Base-by-base conservation (phyloP, 257 asterid species). In the Cinchona pubescens region DNA sequence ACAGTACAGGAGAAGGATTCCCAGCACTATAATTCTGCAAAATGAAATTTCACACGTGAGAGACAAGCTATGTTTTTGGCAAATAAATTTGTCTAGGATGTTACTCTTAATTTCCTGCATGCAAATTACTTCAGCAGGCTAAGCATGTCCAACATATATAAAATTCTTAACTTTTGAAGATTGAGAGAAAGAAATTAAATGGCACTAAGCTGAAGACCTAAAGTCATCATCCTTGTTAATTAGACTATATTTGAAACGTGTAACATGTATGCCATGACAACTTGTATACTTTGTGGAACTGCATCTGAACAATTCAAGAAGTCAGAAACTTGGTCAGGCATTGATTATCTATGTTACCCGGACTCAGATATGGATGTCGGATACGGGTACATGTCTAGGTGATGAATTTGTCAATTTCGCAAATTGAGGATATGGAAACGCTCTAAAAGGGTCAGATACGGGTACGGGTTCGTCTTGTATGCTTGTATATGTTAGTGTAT, bases 1-100 rank as follows among this genome's bases (percentile, higher is more conserved):
- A 94, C 86, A 94, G 68, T 49, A 90, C 91, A 37, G 90, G 81
- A 74, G 91, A 86, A 69, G 98, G 97, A 83, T 89, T 90, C 63
- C 98, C 99, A 75, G 95, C 87, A 71, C 87, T 48, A 75, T 94
- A 94, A 80, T 92, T 94, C 99, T 94, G 93, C 88, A 77, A 58
- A 67, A 76, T 58, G 23, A 25, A 67, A 38, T 49, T 62, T 40
- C 73, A 56, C 23, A 23, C 30, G 21, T 60, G 72, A 62, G 30
- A 19, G 43, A 38, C 40, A 37, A 64, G 23, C 7, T 67, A n/a
- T 67, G 16, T n/a, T 1, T 62, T 27, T 23, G 32, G 53, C 45
- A 60, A 30, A 32, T 32, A 61, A 6, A 23, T 43, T 19, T 14
- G 2, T 55, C 16, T 5, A 32, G 37, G 64, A 16, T 9, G 14